phyloP scores from a whole-genome alignment of 2,329 filamentous ascomycete species.

The Colletotrichum tamarilloi region DNA sequence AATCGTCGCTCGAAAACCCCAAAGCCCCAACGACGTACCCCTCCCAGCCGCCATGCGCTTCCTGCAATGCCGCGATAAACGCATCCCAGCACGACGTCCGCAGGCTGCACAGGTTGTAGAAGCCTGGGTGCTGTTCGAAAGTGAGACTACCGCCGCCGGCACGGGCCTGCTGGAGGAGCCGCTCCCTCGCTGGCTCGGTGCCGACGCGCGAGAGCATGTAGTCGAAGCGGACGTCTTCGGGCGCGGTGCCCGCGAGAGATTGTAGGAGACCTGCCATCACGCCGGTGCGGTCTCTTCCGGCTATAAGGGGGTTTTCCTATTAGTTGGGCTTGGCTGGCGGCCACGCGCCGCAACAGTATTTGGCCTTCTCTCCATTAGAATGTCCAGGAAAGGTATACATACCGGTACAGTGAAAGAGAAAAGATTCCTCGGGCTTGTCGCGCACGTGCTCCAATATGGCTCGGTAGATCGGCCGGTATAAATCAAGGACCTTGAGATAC shows the following conservation, averaged over 20 bases:
- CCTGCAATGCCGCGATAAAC: constrained; percentile 56
- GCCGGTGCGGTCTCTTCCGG: constrained; percentile 66
- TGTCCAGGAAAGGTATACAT: constrained; percentile 36
- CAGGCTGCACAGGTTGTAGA: constrained; percentile 59
- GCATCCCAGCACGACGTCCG: constrained; percentile 56
- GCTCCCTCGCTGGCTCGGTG: constrained; percentile 60
- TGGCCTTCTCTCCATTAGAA: too few species aligned
- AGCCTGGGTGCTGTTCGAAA: constrained; percentile 52
- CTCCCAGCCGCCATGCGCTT: constrained; percentile 60
- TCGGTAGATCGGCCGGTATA: constrained; percentile 54
- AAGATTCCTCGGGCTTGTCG: constrained; percentile 55
- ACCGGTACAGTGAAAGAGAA: constrained; percentile 68
- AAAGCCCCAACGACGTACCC: constrained; percentile 58
- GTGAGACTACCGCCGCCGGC: constrained; percentile 45
- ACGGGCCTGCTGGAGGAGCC: constrained; percentile 56
- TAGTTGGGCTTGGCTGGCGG: neutral
- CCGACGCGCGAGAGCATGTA: constrained; percentile 67
- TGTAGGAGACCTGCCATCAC: constrained; percentile 62
- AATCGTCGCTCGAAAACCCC: constrained; percentile 58
- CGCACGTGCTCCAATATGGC: constrained; percentile 60
- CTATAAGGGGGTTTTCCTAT: constrained; percentile 44
- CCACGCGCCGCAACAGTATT: too few species aligned
- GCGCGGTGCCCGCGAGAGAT: constrained; percentile 58
- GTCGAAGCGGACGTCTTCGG: constrained; percentile 57
- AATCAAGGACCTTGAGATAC: constrained; percentile 58